Evolutionary conservation across 208 protist species (phyloP).

Genomic region (Crithidia bombi): DNA sequence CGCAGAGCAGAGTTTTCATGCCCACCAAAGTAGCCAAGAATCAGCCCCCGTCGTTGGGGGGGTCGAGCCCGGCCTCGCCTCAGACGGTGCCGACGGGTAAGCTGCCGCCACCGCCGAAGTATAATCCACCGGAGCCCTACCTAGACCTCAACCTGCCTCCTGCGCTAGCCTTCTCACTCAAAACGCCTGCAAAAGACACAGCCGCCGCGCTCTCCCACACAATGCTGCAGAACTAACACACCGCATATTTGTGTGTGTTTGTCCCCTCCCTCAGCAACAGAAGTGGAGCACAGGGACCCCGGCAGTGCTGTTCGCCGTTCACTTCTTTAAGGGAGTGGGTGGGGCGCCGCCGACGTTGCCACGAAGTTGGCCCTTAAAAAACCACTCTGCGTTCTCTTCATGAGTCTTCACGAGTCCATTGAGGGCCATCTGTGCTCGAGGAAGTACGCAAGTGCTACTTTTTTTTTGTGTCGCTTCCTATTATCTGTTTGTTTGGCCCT

Average conservation of each 20-base stretch:
- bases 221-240: constrained; percentile 66
- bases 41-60: constrained; percentile 26
- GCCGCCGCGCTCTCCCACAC: constrained; percentile 41
- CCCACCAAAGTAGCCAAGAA: constrained; percentile 38
- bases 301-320: too few relatives aligned
- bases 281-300: too few relatives aligned
- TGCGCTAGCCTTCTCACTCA: constrained; percentile 77
- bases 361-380: too few relatives aligned
- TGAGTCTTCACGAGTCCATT: too few relatives aligned
- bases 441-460: too few relatives aligned
- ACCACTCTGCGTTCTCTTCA: too few relatives aligned
- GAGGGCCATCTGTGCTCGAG: too few relatives aligned
- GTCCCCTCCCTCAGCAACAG: background rate
- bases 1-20: constrained; percentile 18
- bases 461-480: constrained; percentile 15
- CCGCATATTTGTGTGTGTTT: background rate
- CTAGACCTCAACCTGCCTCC: constrained; percentile 89
- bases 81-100: constrained; percentile 36
- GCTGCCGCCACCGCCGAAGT: constrained; percentile 61
- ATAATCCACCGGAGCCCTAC: constrained; percentile 86
- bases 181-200: constrained; percentile 51
- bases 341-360: too few relatives aligned
- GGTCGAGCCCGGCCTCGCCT: constrained; percentile 26
- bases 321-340: too few relatives aligned
- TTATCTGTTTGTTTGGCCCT: constrained; percentile 7